A percentile compares a stretch with the other conserved stretches of the same genome.
Evolutionary conservation across 495 filamentous ascomycete species (phyloP).

Genomic region (Cudoniella acicularis): DNA sequence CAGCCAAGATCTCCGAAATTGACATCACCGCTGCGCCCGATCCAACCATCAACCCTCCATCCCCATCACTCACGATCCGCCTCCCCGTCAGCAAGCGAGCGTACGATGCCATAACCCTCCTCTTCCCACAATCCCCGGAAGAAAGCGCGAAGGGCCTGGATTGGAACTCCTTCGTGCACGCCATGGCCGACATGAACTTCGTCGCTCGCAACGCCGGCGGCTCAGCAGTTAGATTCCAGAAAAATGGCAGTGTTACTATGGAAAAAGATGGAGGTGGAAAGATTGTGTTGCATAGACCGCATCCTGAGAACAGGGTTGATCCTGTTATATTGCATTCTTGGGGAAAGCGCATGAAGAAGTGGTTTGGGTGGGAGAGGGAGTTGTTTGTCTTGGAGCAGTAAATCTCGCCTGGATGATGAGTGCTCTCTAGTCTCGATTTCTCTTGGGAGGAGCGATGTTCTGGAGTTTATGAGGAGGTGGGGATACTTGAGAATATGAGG

Average conservation of each 20-base stretch:
- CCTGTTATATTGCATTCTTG: neutral
- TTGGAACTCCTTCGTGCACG: conserved; percentile 1
- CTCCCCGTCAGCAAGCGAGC: neutral
- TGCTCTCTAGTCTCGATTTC: no score
- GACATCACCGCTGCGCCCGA: no score
- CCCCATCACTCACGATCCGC: neutral
- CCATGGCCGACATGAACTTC: neutral
- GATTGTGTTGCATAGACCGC: conserved; percentile 1
- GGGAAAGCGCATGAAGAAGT: neutral
- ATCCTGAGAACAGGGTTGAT: conserved; percentile 4
- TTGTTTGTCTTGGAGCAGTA: neutral
- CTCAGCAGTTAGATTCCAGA: neutral
- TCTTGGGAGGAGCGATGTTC: no score
- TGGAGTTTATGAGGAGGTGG: no score
- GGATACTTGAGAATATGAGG: no score
- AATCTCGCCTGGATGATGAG: no score
- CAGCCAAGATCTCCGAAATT: no score
- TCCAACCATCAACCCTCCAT: neutral
- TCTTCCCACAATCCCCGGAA: neutral
- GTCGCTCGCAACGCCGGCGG: neutral
- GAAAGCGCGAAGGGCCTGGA: neutral
- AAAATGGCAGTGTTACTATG: neutral
- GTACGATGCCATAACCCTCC: neutral
- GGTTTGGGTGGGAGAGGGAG: conserved; percentile 5
- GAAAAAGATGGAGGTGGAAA: neutral